These are phyloP conservation scores for Syncephalastrum monosporum DNA, from an alignment of 371 early-diverging fungal genomes.

Conservation along the genomic window DNA sequence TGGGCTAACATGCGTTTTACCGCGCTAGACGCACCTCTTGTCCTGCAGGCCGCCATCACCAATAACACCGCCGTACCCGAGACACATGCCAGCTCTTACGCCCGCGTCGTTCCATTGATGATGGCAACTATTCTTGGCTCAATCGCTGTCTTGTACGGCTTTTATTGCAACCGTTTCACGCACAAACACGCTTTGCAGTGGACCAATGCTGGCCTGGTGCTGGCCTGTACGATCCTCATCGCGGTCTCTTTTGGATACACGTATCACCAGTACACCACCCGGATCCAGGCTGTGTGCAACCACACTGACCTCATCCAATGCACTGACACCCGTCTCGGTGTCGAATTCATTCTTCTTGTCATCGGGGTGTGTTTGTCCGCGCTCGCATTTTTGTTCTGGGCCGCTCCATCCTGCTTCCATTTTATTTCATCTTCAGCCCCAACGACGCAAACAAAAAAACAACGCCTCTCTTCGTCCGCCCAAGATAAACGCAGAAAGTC, in stretches of 20 bases:
- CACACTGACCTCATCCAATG: slow-evolving; percentile 12
- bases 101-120: slow-evolving; percentile 24
- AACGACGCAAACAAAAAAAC: slow-evolving; percentile 4
- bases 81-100: slow-evolving; percentile 11
- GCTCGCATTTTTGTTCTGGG: slow-evolving; percentile 17
- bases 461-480: slow-evolving; percentile 4
- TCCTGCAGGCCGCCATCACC: slow-evolving; percentile 24
- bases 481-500: not conserved
- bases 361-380: slow-evolving; percentile 21
- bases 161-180: slow-evolving; percentile 17
- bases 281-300: slow-evolving; percentile 16
- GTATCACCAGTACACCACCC: slow-evolving; percentile 11
- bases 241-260: slow-evolving; percentile 21
- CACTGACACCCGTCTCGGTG: slow-evolving; percentile 15
- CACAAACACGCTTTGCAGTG: slow-evolving; percentile 15
- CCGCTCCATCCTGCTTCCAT: slow-evolving; percentile 2
- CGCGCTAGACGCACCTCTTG: slow-evolving; percentile 21
- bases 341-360: slow-evolving; percentile 28
- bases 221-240: slow-evolving; percentile 14
- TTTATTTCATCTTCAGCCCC: slow-evolving; percentile 2
- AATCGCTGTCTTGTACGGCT: slow-evolving; percentile 24
- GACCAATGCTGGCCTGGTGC: slow-evolving; percentile 19
- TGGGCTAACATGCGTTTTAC: not conserved
- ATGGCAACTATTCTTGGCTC: slow-evolving; percentile 20
- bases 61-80: slow-evolving; percentile 24